Evolutionary conservation across 2,329 filamentous ascomycete species (phyloP), one percentile per base, ranked within the genome.

Genomic region (Ustulina deusta): DNA sequence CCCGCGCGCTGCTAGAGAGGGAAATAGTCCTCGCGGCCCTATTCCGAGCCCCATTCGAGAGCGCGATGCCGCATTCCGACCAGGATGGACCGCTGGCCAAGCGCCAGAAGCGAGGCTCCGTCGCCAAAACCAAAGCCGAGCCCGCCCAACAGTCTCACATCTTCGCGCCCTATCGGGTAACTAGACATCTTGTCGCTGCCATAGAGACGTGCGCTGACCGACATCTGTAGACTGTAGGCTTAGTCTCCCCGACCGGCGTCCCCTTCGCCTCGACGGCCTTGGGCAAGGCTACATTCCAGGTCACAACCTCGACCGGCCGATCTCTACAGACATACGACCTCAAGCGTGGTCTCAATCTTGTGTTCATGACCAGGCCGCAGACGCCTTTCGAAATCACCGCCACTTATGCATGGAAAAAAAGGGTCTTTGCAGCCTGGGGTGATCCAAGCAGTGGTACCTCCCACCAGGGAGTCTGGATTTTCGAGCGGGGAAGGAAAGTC

Each of bases 261-360:
- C 95, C 96, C 0, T 98, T 99, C 77, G 94, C 95, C 1, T 91
- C 92, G 6, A 87, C 97, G 36, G 92, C 95, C 0, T 85, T 97
- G 17, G 96, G 96, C 65, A 97, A 97, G 81, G 95, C 93, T 0
- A 97, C 94, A 3, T 99, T 97, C 78, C 96, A 99, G 79, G 93
- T 99, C 80, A 98, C 96, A 38, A 99, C 96, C 34, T 98, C 93
- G 0, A 92, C 97, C 69, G 96, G 95, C 70, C 89, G 90, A 75
- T 93, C 91, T 66, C 86, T 99, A 54, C 96, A 99, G 81, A 99
- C 96, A 0, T 99, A 99, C 83, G 96, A 99, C 78, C 83, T 99
- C 69, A 93, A 92, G 79, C 89, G 91, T 74, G 95, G 95, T 54
- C 87, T 99, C 69, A 95, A 97, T 75, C 89, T 99, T 57, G 89